Evolutionary conservation across 2,329 filamentous ascomycete genomes (phyloP).

Genomic region (Zymoseptoria brevis): DNA sequence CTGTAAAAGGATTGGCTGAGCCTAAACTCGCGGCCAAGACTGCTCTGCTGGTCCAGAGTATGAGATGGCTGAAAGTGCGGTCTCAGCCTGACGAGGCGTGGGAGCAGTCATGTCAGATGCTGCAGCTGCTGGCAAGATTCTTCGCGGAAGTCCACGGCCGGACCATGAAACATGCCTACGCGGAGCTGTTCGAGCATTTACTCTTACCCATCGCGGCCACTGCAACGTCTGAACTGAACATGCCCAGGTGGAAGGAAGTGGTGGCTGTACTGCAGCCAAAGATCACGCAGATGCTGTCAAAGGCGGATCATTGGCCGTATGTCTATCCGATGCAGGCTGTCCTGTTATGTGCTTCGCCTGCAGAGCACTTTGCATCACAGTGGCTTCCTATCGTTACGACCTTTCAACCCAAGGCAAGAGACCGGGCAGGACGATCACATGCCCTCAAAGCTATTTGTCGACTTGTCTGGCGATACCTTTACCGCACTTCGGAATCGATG

Average conservation of each 20-base stretch:
- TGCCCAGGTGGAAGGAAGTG: constrained; percentile 80
- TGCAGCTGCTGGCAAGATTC: constrained; percentile 70
- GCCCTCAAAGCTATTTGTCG: constrained; percentile 86
- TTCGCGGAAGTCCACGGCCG: constrained; percentile 82
- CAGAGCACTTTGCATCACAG: constrained; percentile 73
- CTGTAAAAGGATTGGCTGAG: constrained; percentile 59
- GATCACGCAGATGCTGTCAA: constrained; percentile 75
- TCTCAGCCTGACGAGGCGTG: constrained; percentile 66
- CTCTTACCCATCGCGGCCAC: constrained; percentile 79
- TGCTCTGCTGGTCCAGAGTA: constrained; percentile 79
- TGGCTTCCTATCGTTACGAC: constrained; percentile 78
- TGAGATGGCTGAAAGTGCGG: constrained; percentile 79
- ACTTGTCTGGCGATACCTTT: constrained; percentile 89
- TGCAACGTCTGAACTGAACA: constrained; percentile 66
- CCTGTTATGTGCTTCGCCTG: constrained; percentile 77
- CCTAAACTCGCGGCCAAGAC: constrained; percentile 71
- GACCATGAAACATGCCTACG: constrained; percentile 87
- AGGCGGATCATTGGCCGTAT: constrained; percentile 84
- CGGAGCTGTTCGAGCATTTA: constrained; percentile 79
- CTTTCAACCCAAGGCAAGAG: constrained; percentile 74
- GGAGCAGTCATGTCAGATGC: constrained; percentile 82
- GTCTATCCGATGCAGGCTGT: constrained; percentile 84
- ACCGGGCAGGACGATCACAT: constrained; percentile 66
- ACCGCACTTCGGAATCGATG: constrained; percentile 62
- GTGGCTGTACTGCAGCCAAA: constrained; percentile 70